Percentiles rank a stretch among this genome's conserved stretches.
phyloP scores from a whole-genome alignment of 2,329 filamentous ascomycete species.

The Penicillium sp. region DNA sequence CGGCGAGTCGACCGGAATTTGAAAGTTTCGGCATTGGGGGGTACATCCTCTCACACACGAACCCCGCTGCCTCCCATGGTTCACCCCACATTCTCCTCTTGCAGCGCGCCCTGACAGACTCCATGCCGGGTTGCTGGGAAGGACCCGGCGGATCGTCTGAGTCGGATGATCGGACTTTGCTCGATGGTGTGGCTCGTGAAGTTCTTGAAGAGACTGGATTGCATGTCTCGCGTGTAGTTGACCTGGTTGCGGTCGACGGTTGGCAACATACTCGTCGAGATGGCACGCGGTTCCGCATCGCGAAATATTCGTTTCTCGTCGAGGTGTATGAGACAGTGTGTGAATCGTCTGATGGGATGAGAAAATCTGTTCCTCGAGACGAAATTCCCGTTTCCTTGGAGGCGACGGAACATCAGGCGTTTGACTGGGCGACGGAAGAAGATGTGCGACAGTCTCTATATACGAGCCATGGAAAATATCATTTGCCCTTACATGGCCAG shows the following conservation, averaged over 20 bases:
- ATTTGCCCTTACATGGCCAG: slow-evolving; percentile 14
- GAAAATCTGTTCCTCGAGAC: slow-evolving; percentile 1
- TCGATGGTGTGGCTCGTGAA: slow-evolving; percentile 48
- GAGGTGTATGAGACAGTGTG: slow-evolving; percentile 26
- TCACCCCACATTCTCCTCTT: slow-evolving; percentile 38
- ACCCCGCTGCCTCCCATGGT: neutral
- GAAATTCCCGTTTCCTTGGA: slow-evolving; percentile 28
- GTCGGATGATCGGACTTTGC: slow-evolving; percentile 41
- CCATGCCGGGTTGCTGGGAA: slow-evolving; percentile 44
- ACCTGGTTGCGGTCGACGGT: slow-evolving; percentile 35
- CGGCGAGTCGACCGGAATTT: slow-evolving; percentile 24
- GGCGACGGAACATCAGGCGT: slow-evolving; percentile 33
- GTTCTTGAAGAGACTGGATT: slow-evolving; percentile 50
- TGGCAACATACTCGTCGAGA: slow-evolving; percentile 28
- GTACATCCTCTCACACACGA: slow-evolving; percentile 25
- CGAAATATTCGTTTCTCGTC: slow-evolving; percentile 38
- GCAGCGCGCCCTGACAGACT: slow-evolving; percentile 41
- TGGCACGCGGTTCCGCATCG: slow-evolving; percentile 18
- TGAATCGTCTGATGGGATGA: slow-evolving; percentile 14
- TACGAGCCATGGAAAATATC: slow-evolving; percentile 12
- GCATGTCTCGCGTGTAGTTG: slow-evolving; percentile 39
- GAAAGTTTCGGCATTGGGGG: slow-evolving; percentile 27
- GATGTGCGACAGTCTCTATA: slow-evolving; percentile 23
- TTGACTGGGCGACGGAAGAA: slow-evolving; percentile 36
- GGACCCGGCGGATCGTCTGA: slow-evolving; percentile 49